These are phyloP conservation scores for Aspergillus oerlinghausenensis DNA, from an alignment of 2,329 filamentous ascomycete genomes.

Conservation along the genomic window DNA sequence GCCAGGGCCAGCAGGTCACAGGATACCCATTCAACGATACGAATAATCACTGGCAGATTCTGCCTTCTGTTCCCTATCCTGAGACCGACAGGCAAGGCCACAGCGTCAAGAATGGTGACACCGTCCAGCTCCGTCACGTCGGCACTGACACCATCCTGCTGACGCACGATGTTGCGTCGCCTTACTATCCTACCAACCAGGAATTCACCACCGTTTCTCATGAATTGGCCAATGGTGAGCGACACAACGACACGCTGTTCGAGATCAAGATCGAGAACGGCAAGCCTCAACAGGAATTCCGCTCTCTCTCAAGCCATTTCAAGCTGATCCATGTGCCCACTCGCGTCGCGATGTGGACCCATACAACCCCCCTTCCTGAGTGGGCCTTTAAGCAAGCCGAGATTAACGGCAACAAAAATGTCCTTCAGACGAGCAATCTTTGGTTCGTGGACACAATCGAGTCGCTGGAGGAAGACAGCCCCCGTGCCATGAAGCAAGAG, in stretches of 20 bases:
- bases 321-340: slow-evolving; percentile 92
- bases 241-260: slow-evolving; percentile 86
- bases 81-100: slow-evolving; percentile 57
- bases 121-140: slow-evolving; percentile 80
- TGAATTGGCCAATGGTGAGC: slow-evolving; percentile 67
- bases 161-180: slow-evolving; percentile 95
- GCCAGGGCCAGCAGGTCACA: slow-evolving; percentile 95
- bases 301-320: slow-evolving; percentile 87
- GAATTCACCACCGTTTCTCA: slow-evolving; percentile 82
- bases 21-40: slow-evolving; percentile 98
- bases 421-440: slow-evolving; percentile 81
- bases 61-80: slow-evolving; percentile 56
- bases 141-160: slow-evolving; percentile 81
- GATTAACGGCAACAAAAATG: slow-evolving; percentile 98
- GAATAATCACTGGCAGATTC: slow-evolving; percentile 96
- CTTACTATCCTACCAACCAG: slow-evolving; percentile 94
- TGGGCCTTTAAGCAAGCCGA: slow-evolving; percentile 98
- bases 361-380: slow-evolving; percentile 88
- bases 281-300: slow-evolving; percentile 78
- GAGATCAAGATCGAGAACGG: slow-evolving; percentile 85
- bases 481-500: slow-evolving; percentile 69
- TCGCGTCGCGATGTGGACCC: slow-evolving; percentile 99
- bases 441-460: slow-evolving; percentile 92
- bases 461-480: slow-evolving; percentile 66
- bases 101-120: slow-evolving; percentile 74